Evolutionary conservation across 345 rosid genomes (phyloP), one percentile per base, ranked within the genome.

Genomic region (Euphorbia pulcherrima): DNA sequence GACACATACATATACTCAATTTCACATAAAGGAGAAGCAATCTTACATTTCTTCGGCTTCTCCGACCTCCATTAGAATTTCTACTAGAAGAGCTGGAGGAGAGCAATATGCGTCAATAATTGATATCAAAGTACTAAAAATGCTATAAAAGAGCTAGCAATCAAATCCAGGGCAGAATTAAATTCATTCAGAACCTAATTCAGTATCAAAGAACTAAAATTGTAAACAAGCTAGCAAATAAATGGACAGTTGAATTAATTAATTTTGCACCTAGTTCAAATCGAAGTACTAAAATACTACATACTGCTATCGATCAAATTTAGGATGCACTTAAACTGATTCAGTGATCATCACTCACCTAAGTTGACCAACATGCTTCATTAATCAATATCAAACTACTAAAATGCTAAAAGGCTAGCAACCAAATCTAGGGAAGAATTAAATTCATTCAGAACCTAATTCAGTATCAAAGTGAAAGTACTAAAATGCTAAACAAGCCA

Each of bases 21-120:
- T 50, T 26, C 39, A 14, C 2, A 6, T 2, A 16, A 8, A 69
- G 7, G 8, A 21, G n/a, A 40, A 35, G 13, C 47, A 62, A 44
- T 56, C 77, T 65, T 83, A 94, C 97, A 74, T 86, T 90, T 85
- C 90, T 85, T 62, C 88, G 63, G 83, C 87, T 88, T 78, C 96
- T 80, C 63, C 89, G 71, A 28, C 83, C 85, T 48, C 90, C 93
- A 82, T 76, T 79, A 59, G 90, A 89, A 67, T 75, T 72, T 73
- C 84, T 78, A 83, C 86, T 83, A 27, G 90, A 77, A 41, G 76
- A 59, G 80, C 87, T 88, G 78, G 1, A 18, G 35, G 50, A 60
- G 26, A 41, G 50, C 44, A 70, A 48, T 48, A 44, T 6, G 50
- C 50, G 13, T 44, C 50, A 44, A 0, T 10, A 44, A 44, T 44